Conservation (phyloP, 2,329 filamentous ascomycete genomes). For the Nakataea oryzae region DNA sequence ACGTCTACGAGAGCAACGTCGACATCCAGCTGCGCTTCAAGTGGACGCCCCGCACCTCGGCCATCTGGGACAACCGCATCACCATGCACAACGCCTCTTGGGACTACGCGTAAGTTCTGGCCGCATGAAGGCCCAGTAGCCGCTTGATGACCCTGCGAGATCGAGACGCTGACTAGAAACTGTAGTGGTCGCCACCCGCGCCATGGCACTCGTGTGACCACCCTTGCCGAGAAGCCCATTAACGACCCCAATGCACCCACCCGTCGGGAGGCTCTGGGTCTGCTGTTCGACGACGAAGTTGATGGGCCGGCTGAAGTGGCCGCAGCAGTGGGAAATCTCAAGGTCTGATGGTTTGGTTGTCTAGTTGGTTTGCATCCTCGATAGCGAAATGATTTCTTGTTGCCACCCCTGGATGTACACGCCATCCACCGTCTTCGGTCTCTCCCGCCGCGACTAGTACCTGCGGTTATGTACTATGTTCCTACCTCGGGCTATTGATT, state of each 20-base stretch:
- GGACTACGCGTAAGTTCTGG: slow-evolving; percentile 43
- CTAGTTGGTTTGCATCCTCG: neutral
- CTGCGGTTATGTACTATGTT: no score
- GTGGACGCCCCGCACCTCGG: slow-evolving; percentile 58
- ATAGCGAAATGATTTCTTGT: neutral
- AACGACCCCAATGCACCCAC: slow-evolving; percentile 56
- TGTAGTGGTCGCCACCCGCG: slow-evolving; percentile 47
- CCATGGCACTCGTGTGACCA: slow-evolving; percentile 63
- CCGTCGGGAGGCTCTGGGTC: slow-evolving; percentile 53
- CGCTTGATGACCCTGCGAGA: neutral
- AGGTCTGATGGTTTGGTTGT: neutral
- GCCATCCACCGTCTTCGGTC: no score
- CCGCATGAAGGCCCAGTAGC: neutral
- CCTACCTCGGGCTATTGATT: no score
- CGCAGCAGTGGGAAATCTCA: neutral
- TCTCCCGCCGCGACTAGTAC: no score
- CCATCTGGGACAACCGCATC: slow-evolving; percentile 63
- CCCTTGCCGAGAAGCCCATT: slow-evolving; percentile 60
- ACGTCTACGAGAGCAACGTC: slow-evolving; percentile 58
- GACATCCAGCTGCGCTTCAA: slow-evolving; percentile 65
- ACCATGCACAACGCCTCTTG: slow-evolving; percentile 67
- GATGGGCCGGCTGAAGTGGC: neutral
- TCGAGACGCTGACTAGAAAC: neutral
- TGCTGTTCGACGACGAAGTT: slow-evolving; percentile 45
- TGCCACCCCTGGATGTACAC: no score